Evolutionary conservation across 768 basidiomycete species (phyloP).

Genomic region (Nidula microcarpa): DNA sequence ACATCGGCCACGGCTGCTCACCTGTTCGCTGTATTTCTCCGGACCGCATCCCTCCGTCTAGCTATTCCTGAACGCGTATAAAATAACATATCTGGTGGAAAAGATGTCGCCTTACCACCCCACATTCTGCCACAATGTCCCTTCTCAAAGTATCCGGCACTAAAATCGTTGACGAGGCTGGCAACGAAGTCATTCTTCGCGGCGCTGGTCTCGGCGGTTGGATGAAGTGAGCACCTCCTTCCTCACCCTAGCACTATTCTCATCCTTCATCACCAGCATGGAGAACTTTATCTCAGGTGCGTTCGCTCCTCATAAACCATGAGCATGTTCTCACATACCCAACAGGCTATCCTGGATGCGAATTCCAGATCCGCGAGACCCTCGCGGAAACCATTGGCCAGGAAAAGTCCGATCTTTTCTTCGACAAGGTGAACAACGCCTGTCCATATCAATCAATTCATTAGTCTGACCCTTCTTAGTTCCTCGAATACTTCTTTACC

Average conservation of each 20-base stretch:
- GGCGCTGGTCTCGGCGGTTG: slow-evolving; percentile 83
- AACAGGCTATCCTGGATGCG: slow-evolving; percentile 75
- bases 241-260: slow-evolving; percentile 1
- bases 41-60: not conserved
- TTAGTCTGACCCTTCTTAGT: slow-evolving; percentile 33
- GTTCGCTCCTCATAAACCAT: not conserved
- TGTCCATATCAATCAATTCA: not conserved
- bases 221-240: slow-evolving; percentile 66
- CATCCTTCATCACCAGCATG: slow-evolving; percentile 40
- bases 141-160: slow-evolving; percentile 56
- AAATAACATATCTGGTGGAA: too few species aligned
- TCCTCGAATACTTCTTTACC: slow-evolving; percentile 81
- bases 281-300: slow-evolving; percentile 75
- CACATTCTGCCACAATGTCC: slow-evolving; percentile 34
- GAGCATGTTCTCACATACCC: not conserved
- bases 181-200: slow-evolving; percentile 55
- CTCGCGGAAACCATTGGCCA: slow-evolving; percentile 63
- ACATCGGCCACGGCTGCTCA: slow-evolving; percentile 12
- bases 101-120: not conserved
- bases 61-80: too few species aligned
- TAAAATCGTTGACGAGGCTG: slow-evolving; percentile 55
- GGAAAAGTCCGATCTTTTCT: slow-evolving; percentile 74
- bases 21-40: slow-evolving; percentile 6
- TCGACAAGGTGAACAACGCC: slow-evolving; percentile 61
- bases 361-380: slow-evolving; percentile 72